phyloP scores from a whole-genome alignment of 495 filamentous ascomycete genomes.

The Penicillium canariense region DNA sequence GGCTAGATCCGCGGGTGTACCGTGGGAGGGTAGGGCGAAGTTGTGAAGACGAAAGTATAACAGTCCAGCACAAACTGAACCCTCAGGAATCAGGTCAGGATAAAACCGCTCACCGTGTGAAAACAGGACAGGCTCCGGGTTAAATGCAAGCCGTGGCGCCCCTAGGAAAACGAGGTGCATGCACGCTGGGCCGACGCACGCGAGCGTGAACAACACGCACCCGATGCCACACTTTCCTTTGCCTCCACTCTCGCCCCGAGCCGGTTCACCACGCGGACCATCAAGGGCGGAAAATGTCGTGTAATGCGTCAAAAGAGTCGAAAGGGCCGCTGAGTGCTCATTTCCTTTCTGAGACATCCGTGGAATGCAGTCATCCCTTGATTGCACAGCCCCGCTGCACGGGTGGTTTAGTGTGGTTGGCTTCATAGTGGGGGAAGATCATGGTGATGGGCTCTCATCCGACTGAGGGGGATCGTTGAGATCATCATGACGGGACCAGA shows the following conservation, averaged over 20 bases:
- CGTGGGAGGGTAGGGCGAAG: not conserved
- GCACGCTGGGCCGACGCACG: slow-evolving; percentile 19
- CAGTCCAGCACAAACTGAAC: not conserved
- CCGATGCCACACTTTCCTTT: slow-evolving; percentile 1
- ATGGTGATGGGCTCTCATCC: too few species aligned
- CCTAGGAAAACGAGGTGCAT: slow-evolving; percentile 10
- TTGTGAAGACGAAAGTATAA: not conserved
- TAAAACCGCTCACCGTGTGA: not conserved
- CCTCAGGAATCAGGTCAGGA: too few species aligned
- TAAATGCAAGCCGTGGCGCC: slow-evolving; percentile 5
- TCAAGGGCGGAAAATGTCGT: slow-evolving; percentile 16
- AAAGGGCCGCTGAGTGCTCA: not conserved
- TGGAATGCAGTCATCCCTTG: slow-evolving; percentile 33
- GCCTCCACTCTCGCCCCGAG: slow-evolving; percentile 25
- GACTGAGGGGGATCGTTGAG: not conserved
- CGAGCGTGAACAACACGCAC: slow-evolving; percentile 16
- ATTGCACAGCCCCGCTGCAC: slow-evolving; percentile 29
- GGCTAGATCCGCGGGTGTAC: not conserved
- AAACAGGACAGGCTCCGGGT: not conserved
- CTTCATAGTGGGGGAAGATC: slow-evolving; percentile 17
- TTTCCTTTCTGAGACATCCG: slow-evolving; percentile 2
- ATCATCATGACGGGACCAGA: too few species aligned
- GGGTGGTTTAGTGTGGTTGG: not conserved
- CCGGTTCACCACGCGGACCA: slow-evolving; percentile 22
- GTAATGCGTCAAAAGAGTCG: not conserved